Evolutionary conservation across 257 asterid species (phyloP), one percentile per base, ranked within the genome.

Genomic region (Fraxinus excelsior): DNA sequence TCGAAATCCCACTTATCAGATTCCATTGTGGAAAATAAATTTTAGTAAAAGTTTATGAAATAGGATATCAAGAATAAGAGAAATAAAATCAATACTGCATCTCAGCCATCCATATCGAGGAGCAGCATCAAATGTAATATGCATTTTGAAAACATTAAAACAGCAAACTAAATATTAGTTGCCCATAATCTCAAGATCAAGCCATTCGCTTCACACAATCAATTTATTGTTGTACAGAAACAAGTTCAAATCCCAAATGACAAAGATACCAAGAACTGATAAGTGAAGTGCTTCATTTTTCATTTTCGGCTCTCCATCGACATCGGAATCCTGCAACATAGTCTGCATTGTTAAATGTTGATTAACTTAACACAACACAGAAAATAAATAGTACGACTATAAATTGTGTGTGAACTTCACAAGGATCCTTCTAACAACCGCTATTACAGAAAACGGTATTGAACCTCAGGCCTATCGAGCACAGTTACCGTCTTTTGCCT

Each of bases 191-290:
- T 62, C 67, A 23, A 8, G 31, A 25, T 62, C 67, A 62, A 62
- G 32, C 19, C 14, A 21, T 62, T 25, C 67, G 1, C 67, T 62
- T 62, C 67, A 62, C 67, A 23, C 32, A 25, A 62, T 3, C 31
- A 25, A 23, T 10, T 62, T 62, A 62, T 62, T 62, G 67, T 62
- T 23, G 34, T 62, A 62, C 67, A 62, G n/a, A 62, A 62, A 62
- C 67, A 62, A 25, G 67, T 23, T 10, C 28, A 25, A 25, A 62
- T 62, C 67, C 67, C 67, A 62, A 26, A 25, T 23, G 67, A 62
- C 7, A 25, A 11, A 11, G 25, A 19, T 51, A 19, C 62, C 62
- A 53, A 53, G 62, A 53, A 5, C 62, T 5, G 34, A 62, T 8
- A 7, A 62, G 32, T 14, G 10, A 21, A 58, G 67, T 2, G 16